phyloP scores from a whole-genome alignment of 2,329 filamentous ascomycete genomes.

The Penicillium freii region DNA sequence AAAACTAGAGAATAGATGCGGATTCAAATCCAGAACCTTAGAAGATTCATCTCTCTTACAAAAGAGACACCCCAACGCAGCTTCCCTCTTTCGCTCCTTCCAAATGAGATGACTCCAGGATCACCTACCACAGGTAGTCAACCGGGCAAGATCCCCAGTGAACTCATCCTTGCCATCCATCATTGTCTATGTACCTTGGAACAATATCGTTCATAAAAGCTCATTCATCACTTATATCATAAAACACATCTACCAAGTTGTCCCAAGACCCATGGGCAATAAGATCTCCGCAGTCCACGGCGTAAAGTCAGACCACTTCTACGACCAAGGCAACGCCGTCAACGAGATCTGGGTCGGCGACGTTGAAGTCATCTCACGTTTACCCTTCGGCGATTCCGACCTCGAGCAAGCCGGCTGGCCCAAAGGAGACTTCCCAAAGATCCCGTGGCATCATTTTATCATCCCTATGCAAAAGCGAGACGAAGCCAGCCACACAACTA shows the following conservation, averaged over 20 bases:
- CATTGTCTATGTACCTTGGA: neutral
- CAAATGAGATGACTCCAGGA: neutral
- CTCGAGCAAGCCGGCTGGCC: conserved; percentile 40
- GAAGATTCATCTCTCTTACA: neutral
- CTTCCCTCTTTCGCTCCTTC: neutral
- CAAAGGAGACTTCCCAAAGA: conserved; percentile 34
- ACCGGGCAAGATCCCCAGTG: neutral
- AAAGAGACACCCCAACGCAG: neutral
- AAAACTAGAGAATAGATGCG: neutral
- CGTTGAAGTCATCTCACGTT: conserved; percentile 39
- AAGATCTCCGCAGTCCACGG: conserved; percentile 36
- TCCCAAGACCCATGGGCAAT: conserved; percentile 27
- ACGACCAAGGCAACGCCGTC: conserved; percentile 37
- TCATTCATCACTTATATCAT: neutral
- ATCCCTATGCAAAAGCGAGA: conserved; percentile 30
- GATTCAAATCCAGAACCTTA: too few relatives aligned
- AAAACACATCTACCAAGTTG: neutral
- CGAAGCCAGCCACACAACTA: neutral
- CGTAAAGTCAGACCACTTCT: conserved; percentile 37
- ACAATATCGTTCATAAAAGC: neutral
- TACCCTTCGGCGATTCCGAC: conserved; percentile 41
- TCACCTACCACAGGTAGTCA: neutral
- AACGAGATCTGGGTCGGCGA: conserved; percentile 41
- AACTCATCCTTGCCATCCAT: neutral
- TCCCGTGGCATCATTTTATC: conserved; percentile 42